A percentile compares a stretch with the other conserved stretches of the same genome.
Evolutionary conservation across 202 grass and related monocot species (phyloP).

Genomic region (Eragrostis tef): DNA sequence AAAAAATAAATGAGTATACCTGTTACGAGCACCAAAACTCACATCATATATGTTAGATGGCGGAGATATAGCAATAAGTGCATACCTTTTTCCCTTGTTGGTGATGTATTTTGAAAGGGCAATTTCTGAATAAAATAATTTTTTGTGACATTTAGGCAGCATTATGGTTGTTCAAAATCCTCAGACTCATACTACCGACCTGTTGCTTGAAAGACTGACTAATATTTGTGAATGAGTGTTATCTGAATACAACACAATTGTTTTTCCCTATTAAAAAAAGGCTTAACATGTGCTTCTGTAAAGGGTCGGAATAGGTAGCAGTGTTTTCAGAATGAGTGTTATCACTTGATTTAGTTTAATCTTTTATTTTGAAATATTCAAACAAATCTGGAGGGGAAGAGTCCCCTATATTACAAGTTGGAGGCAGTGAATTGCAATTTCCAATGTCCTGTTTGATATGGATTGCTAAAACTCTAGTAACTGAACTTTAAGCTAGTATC

Average conservation of each 20-base stretch:
- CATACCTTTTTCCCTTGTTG: neutral
- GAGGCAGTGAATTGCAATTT: no score
- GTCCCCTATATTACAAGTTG: no score
- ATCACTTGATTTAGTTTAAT: no score
- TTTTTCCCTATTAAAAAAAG: neutral
- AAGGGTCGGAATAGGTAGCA: neutral
- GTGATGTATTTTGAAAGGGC: neutral
- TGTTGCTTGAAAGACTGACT: constrained; percentile 26
- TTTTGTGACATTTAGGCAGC: neutral
- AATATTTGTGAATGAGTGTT: neutral
- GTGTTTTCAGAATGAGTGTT: constrained; percentile 23
- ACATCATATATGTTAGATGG: neutral
- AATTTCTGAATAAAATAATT: neutral
- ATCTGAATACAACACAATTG: constrained; percentile 30
- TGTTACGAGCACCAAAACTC: neutral
- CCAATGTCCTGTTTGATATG: no score
- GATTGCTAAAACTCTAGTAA: constrained; percentile 14
- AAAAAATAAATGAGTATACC: neutral
- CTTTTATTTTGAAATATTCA: no score
- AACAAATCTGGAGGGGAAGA: no score
- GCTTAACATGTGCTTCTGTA: neutral
- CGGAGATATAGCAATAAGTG: neutral
- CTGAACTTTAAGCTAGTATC: constrained; percentile 5
- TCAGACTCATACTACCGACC: neutral
- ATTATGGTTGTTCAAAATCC: constrained; percentile 26